Evolutionary conservation across 2,329 filamentous ascomycete genomes (phyloP).

Genomic region (Rasamsonia emersonii): DNA sequence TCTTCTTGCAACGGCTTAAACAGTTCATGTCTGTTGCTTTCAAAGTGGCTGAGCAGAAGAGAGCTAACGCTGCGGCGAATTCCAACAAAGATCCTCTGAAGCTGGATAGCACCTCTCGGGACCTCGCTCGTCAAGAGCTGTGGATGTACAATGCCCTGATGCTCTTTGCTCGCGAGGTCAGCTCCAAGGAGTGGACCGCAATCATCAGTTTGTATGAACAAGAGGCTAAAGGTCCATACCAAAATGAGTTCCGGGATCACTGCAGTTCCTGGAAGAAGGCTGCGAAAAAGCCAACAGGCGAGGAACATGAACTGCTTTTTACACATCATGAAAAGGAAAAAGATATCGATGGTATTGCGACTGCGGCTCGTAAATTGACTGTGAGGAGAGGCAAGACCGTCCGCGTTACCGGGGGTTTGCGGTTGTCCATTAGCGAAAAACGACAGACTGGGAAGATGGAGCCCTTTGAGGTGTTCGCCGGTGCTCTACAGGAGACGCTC

Average conservation of each 20-base stretch:
- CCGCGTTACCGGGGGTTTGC: conserved; percentile 35
- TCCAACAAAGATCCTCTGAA: conserved; percentile 42
- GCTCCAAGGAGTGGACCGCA: conserved; percentile 70
- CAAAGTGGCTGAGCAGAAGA: conserved; percentile 62
- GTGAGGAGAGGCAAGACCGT: conserved; percentile 86
- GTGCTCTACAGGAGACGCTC: conserved; percentile 70
- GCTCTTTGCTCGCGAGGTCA: conserved; percentile 80
- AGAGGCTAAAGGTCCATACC: conserved; percentile 67
- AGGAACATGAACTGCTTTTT: conserved; percentile 80
- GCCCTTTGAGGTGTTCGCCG: conserved; percentile 73
- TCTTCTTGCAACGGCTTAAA: conserved; percentile 70
- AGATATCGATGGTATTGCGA: conserved; percentile 58
- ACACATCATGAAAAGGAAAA: conserved; percentile 83
- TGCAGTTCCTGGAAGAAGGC: conserved; percentile 71
- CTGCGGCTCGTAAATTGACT: conserved; percentile 77
- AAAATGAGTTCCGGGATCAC: conserved; percentile 71
- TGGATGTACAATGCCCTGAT: conserved; percentile 86
- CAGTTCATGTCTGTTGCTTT: conserved; percentile 79
- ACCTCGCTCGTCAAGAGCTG: conserved; percentile 60
- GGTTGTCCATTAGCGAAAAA: conserved; percentile 44
- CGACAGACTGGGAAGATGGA: conserved; percentile 57
- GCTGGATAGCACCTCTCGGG: conserved; percentile 63
- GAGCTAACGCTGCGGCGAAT: conserved; percentile 50
- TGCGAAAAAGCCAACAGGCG: conserved; percentile 63
- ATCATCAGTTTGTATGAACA: conserved; percentile 73